Conservation (phyloP, 495 filamentous ascomycete species). For the Tuber magnatum region DNA sequence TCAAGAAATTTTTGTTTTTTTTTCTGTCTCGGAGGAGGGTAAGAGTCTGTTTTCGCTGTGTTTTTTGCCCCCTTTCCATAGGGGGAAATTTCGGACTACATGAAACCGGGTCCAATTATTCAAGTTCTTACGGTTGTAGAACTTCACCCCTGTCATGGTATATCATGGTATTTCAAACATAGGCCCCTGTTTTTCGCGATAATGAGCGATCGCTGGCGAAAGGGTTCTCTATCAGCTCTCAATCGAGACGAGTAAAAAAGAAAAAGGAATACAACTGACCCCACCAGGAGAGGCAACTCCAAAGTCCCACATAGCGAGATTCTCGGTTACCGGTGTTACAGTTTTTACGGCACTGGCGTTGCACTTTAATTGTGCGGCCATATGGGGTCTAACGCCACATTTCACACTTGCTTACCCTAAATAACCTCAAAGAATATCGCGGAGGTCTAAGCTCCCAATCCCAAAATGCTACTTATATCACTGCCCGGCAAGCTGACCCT, state of each 20-base stretch:
- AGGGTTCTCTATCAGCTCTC: neutral
- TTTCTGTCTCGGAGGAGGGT: no score
- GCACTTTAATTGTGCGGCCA: neutral
- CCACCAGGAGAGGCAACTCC: neutral
- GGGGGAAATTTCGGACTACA: no score
- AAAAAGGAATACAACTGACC: neutral
- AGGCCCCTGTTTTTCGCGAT: no score
- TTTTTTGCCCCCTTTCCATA: no score
- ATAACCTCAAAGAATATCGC: neutral
- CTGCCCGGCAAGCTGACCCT: neutral
- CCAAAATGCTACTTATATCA: neutral
- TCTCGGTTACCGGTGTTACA: neutral
- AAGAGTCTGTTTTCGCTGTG: no score
- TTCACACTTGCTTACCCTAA: neutral
- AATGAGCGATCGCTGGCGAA: no score
- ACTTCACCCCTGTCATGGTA: no score
- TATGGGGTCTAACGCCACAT: neutral
- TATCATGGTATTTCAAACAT: no score
- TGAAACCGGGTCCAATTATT: no score
- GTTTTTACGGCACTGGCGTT: no score
- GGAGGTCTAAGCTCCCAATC: neutral
- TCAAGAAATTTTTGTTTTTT: no score
- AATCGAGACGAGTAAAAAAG: neutral
- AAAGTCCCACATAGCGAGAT: neutral
- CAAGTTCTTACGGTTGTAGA: no score